Base-by-base conservation (phyloP, 352 stramenopile genomes). In the Phytophthora hibernalis region DNA sequence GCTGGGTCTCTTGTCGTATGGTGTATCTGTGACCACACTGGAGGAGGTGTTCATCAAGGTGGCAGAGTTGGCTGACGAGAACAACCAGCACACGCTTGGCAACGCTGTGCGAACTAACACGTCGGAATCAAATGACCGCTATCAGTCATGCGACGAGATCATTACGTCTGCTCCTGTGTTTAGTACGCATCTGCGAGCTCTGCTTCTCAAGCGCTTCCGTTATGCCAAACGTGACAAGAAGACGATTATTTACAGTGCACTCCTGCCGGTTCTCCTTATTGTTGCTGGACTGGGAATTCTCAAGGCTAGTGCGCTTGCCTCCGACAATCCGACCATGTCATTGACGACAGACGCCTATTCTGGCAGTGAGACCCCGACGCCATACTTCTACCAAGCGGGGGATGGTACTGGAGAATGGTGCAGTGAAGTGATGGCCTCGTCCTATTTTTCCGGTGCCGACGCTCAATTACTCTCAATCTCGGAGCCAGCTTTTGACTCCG, bases 31-130 rank as follows among this genome's bases (percentile, higher is more conserved):
- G 12, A 90, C 84, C 2, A 89, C 84, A 10, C 42, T 92, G 18
- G 84, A 93, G 52, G 77, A 91, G 43, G 84, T 91, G 20, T 93
- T 93, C 52, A 80, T 92, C 64, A 91, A 89, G 38, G 79, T 91
- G 12, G 82, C 82, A 0, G 77, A 82, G 16, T 22, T 54, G 1
- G 62, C 8, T 18, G 75, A 77, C 26, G 68, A 83, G 35, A 65
- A 67, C 38, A 55, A 84, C 20, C 67, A 78, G 35, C 69, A 75
- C 63, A 84, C 62, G 0, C 47, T 80, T 3, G 58, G 45, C 8
- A 74, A 74, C 33, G 44, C 65, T 9, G 35, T 21, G 2, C 69
- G 49, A 7, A 44, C 44, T 5, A 62, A 61, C 15, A 43, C 55
- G 16, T 55, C 42, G 0, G 52, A 60, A 3, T 60, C 33, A 5